Evolutionary conservation across 495 filamentous ascomycete genomes (phyloP).

Genomic region (Evansstolkia leycettana): DNA sequence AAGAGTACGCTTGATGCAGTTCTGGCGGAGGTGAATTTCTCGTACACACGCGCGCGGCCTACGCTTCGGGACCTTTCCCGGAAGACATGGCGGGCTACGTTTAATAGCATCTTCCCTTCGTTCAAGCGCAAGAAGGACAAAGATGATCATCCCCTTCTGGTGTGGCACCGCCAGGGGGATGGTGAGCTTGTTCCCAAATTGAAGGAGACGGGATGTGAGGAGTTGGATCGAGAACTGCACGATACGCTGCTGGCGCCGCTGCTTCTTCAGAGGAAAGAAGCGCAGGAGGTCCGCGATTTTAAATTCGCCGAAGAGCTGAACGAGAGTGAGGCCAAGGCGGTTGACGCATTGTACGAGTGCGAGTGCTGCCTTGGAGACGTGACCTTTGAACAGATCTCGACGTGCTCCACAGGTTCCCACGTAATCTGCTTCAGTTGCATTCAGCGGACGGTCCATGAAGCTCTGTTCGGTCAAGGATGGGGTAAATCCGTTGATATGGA

Average conservation of each 20-base stretch:
- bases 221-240: constrained; percentile 72
- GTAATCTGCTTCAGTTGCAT: constrained; percentile 82
- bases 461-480: constrained; percentile 89
- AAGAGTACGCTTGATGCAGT: constrained; percentile 76
- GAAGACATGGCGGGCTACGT: constrained; percentile 76
- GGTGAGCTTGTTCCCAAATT: constrained; percentile 43
- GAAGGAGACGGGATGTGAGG: constrained; percentile 58
- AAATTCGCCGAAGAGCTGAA: constrained; percentile 56
- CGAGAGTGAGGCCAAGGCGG: constrained; percentile 58
- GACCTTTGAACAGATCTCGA: constrained; percentile 70
- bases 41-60: constrained; percentile 64
- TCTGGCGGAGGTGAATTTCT: constrained; percentile 81
- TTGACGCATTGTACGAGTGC: constrained; percentile 69
- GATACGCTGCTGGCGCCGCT: constrained; percentile 53
- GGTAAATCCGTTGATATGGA: constrained; percentile 60
- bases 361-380: constrained; percentile 75
- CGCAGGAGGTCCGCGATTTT: constrained; percentile 52
- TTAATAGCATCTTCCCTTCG: constrained; percentile 61
- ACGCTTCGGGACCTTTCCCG: constrained; percentile 61
- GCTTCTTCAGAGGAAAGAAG: constrained; percentile 35
- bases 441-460: constrained; percentile 63
- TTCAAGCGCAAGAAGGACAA: constrained; percentile 50
- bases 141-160: constrained; percentile 50
- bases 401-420: constrained; percentile 61
- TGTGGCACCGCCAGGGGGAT: constrained; percentile 43